These are phyloP conservation scores for Lasiodiplodia citricola DNA, from an alignment of 2,329 filamentous ascomycete species.

Conservation along the genomic window DNA sequence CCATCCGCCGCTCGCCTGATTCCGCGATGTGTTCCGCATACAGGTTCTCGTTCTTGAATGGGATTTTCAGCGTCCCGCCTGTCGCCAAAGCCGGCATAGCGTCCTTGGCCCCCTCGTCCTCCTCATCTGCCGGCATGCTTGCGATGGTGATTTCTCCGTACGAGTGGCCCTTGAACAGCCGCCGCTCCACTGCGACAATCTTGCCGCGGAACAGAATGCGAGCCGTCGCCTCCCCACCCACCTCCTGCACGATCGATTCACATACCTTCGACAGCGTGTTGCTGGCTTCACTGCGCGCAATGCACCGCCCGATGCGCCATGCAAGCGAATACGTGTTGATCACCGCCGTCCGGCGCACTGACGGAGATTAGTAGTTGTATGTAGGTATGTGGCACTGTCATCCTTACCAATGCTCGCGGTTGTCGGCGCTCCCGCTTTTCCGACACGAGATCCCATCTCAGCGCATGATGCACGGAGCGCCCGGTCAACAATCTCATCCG, in stretches of 20 bases:
- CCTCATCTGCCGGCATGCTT: constrained; percentile 32
- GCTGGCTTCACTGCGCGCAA: constrained; percentile 56
- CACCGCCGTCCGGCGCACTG: constrained; percentile 37
- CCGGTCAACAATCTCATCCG: constrained; percentile 28
- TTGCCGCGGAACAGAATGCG: constrained; percentile 68
- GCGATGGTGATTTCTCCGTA: constrained; percentile 65
- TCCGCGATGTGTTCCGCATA: constrained; percentile 53
- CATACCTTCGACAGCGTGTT: constrained; percentile 50
- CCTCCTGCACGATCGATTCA: constrained; percentile 49
- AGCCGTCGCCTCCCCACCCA: constrained; percentile 53
- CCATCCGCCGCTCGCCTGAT: constrained; percentile 43
- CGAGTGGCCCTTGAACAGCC: constrained; percentile 61
- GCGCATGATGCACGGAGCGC: constrained; percentile 29
- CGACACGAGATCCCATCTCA: constrained; percentile 35
- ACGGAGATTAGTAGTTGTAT: constrained; percentile 25
- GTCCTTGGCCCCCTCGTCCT: constrained; percentile 34
- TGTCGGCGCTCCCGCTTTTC: constrained; percentile 48
- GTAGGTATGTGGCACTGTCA: neutral
- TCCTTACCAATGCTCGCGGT: constrained; percentile 36
- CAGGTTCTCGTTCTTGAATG: constrained; percentile 78
- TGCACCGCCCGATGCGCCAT: constrained; percentile 64
- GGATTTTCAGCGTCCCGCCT: constrained; percentile 63
- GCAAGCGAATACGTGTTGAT: constrained; percentile 51
- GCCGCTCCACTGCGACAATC: constrained; percentile 65
- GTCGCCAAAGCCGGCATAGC: constrained; percentile 24